Conservation (phyloP, 2,329 filamentous ascomycete species). For the Escovopsis sp. region DNA sequence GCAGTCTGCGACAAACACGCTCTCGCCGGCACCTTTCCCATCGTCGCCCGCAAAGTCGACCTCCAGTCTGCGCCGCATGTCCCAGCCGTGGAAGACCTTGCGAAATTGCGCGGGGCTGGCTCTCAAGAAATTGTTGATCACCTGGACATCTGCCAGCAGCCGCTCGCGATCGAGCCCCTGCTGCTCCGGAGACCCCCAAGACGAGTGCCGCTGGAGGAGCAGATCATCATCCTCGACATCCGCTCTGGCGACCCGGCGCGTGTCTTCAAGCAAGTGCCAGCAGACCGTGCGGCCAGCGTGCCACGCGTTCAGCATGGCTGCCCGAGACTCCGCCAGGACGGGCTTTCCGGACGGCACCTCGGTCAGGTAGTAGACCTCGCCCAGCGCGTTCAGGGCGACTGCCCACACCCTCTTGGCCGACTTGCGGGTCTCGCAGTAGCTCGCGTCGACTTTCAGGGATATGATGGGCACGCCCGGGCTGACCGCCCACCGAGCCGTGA, state of each 20-base stretch:
- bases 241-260: slow-evolving; percentile 53
- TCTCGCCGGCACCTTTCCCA: slow-evolving; percentile 61
- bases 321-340: slow-evolving; percentile 33
- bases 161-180: slow-evolving; percentile 60
- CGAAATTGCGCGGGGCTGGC: slow-evolving; percentile 67
- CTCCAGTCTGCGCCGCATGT: slow-evolving; percentile 74
- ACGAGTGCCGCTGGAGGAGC: slow-evolving; percentile 63
- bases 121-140: slow-evolving; percentile 63
- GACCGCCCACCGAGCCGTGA: slow-evolving; percentile 79
- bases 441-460: slow-evolving; percentile 68
- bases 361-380: slow-evolving; percentile 76
- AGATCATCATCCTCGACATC: slow-evolving; percentile 59
- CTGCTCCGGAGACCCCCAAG: slow-evolving; percentile 59
- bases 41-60: slow-evolving; percentile 83
- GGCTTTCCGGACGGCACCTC: slow-evolving; percentile 47
- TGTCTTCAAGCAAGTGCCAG: slow-evolving; percentile 71
- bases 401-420: slow-evolving; percentile 66
- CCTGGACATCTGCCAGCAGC: slow-evolving; percentile 58
- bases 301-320: slow-evolving; percentile 59
- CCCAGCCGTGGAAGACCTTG: slow-evolving; percentile 69
- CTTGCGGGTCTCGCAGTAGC: slow-evolving; percentile 58
- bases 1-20: slow-evolving; percentile 58
- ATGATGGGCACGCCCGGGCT: slow-evolving; percentile 90
- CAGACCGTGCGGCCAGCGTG: slow-evolving; percentile 60
- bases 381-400: slow-evolving; percentile 84